Evolutionary conservation across 1,284 basidiomycete genomes (phyloP).

Genomic region (Agaricales sp.): DNA sequence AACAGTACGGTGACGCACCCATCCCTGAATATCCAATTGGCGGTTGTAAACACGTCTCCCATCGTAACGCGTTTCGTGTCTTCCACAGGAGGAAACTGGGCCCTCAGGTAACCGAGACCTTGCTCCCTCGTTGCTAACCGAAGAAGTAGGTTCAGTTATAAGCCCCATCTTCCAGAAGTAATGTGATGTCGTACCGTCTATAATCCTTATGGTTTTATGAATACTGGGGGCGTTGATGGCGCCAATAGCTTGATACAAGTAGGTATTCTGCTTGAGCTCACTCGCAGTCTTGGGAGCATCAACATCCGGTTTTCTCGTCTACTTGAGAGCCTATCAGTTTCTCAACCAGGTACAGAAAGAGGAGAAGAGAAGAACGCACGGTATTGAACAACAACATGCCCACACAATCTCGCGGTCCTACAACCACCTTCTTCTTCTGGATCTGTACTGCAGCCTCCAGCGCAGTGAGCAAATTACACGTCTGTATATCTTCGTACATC

Average conservation of each 20-base stretch:
- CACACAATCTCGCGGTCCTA: constrained; percentile 79
- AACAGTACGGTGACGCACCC: constrained; percentile 40
- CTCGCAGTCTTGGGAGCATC: constrained; percentile 34
- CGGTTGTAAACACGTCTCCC: constrained; percentile 80
- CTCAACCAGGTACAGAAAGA: no score
- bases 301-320: constrained; percentile 42
- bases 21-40: constrained; percentile 81
- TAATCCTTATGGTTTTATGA: constrained; percentile 57
- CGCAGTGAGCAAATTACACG: constrained; percentile 57
- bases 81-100: constrained; percentile 50
- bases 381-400: constrained; percentile 92
- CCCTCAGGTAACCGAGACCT: constrained; percentile 41
- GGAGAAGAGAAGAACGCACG: constrained; percentile 34
- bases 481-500: constrained; percentile 48
- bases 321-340: constrained; percentile 16
- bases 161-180: background rate
- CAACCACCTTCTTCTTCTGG: constrained; percentile 83
- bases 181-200: constrained; percentile 44
- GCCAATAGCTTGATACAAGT: constrained; percentile 66
- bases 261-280: constrained; percentile 68
- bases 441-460: constrained; percentile 79
- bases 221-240: constrained; percentile 77
- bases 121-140: constrained; percentile 13
- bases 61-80: constrained; percentile 46
- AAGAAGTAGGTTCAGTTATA: background rate